A percentile compares a stretch with the other conserved stretches of the same genome.
phyloP scores from a whole-genome alignment of 2,329 filamentous ascomycete genomes.

The Pezicula rhizophila region DNA sequence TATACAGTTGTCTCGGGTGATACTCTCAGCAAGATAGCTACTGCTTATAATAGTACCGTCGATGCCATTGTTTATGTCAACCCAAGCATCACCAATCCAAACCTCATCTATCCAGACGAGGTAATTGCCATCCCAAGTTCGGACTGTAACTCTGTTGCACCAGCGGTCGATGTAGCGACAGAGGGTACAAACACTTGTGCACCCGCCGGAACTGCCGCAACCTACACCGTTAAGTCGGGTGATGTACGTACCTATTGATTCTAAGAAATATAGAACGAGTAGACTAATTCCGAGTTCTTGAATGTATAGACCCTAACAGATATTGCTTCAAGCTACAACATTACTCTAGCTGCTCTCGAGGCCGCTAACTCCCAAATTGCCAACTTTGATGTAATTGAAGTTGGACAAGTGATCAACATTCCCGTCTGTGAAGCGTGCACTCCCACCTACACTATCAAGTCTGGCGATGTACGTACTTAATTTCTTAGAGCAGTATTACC shows the following conservation, averaged over 20 bases:
- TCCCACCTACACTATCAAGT: too few relatives aligned
- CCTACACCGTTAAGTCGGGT: constrained; percentile 2
- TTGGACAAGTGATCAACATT: constrained; percentile 1
- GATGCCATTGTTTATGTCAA: background rate
- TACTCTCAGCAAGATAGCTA: background rate
- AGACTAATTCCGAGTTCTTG: too few relatives aligned
- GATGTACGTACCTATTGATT: background rate
- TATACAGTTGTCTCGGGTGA: background rate
- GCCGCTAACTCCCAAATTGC: constrained; percentile 2
- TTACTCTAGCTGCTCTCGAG: constrained; percentile 3
- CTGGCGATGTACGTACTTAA: too few relatives aligned
- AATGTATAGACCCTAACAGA: background rate
- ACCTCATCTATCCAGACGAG: background rate
- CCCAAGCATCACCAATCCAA: background rate
- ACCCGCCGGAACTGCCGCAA: background rate
- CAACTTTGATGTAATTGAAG: constrained; percentile 1
- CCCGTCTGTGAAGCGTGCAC: background rate
- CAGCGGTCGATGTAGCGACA: too few relatives aligned
- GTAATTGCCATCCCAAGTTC: background rate
- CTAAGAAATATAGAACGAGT: too few relatives aligned
- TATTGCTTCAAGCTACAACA: constrained; percentile 1
- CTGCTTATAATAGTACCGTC: background rate
- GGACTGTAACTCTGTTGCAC: background rate
- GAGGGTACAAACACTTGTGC: background rate
- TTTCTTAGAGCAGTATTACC: too few relatives aligned